phyloP scores from a whole-genome alignment of 148 eudicot genomes.

The Rhododendron henanense region DNA sequence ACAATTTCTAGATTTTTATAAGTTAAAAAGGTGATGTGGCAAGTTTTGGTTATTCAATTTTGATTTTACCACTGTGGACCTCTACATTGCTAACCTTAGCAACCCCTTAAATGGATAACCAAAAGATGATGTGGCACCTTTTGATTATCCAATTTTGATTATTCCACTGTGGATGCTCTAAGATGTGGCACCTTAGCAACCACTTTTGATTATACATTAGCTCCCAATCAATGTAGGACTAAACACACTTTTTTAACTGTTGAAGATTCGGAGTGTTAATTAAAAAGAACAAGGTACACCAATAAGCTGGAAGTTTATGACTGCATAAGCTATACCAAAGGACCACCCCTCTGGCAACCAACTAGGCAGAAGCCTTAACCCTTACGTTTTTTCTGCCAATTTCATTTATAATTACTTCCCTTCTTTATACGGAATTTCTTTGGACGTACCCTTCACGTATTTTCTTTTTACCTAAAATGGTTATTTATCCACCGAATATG shows the following conservation, averaged over 20 bases:
- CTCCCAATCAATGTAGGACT: too few relatives aligned
- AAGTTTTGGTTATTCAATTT: too few relatives aligned
- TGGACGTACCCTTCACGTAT: neutral
- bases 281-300: neutral
- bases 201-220: too few relatives aligned
- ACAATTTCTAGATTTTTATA: too few relatives aligned
- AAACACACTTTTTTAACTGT: neutral
- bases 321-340: neutral
- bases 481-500: neutral
- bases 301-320: neutral
- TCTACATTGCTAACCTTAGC: too few relatives aligned
- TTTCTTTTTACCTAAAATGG: neutral
- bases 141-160: too few relatives aligned
- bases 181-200: too few relatives aligned
- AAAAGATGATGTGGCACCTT: too few relatives aligned
- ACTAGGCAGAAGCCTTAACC: neutral
- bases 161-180: too few relatives aligned
- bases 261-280: neutral
- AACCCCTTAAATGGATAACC: too few relatives aligned
- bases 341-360: neutral
- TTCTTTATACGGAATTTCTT: neutral
- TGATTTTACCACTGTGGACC: too few relatives aligned
- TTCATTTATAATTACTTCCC: neutral
- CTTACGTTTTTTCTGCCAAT: neutral
- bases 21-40: too few relatives aligned